Evolutionary conservation across 2,329 filamentous ascomycete genomes (phyloP).

Genomic region (Colletotrichum sp.): DNA sequence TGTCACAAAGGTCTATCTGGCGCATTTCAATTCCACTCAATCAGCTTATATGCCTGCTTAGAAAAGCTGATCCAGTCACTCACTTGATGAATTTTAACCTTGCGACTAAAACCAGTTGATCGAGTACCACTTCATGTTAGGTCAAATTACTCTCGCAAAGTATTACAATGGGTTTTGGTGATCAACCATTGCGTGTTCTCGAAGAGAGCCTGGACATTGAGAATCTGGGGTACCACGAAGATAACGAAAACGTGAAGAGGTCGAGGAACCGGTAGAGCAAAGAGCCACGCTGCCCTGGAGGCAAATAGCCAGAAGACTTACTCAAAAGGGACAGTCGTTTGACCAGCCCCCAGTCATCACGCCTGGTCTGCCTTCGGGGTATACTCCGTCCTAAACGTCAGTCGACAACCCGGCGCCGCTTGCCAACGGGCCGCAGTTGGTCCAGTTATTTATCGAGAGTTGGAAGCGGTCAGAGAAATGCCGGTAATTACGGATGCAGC

Average conservation of each 20-base stretch:
- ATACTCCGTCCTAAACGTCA: not conserved
- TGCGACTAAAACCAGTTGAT: not conserved
- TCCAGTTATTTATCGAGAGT: not conserved
- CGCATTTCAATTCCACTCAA: not conserved
- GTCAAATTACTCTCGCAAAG: not conserved
- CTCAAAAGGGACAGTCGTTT: not conserved
- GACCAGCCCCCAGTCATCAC: not conserved
- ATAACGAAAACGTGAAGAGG: not conserved
- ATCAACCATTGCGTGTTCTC: not conserved
- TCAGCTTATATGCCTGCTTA: not conserved
- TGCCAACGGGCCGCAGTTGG: not conserved
- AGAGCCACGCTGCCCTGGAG: not conserved
- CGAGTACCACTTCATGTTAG: not conserved
- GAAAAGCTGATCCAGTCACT: not conserved
- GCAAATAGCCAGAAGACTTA: not conserved
- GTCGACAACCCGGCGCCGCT: not conserved
- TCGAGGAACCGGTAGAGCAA: not conserved
- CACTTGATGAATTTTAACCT: no score
- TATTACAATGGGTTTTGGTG: not conserved
- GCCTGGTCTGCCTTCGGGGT: not conserved
- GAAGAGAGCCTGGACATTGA: not conserved
- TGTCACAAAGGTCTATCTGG: not conserved
- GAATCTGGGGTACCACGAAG: not conserved
- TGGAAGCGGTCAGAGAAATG: not conserved
- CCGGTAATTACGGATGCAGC: not conserved